A percentile compares a stretch with the other conserved stretches of the same genome.
Evolutionary conservation across 2,329 filamentous ascomycete genomes (phyloP).

Genomic region (Coniochaeta pulveracea): DNA sequence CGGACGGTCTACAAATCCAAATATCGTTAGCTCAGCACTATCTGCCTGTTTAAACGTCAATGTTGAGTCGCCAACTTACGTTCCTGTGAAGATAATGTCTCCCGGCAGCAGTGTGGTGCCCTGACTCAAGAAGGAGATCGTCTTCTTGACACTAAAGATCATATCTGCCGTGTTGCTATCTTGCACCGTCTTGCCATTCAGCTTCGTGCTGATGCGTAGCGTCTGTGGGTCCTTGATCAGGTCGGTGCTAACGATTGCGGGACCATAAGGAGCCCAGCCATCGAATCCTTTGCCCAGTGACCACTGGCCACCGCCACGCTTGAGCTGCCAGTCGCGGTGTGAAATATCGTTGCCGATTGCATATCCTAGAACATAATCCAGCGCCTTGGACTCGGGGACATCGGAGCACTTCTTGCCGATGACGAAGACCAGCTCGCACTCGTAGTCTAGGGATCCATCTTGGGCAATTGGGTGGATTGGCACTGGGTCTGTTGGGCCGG

Average conservation of each 20-base stretch:
- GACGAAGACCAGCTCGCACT: conserved; percentile 66
- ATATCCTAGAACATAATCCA: conserved; percentile 67
- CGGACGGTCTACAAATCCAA: background rate
- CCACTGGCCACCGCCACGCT: conserved; percentile 59
- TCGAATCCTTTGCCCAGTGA: conserved; percentile 64
- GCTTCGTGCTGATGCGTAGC: conserved; percentile 42
- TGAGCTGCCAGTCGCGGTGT: conserved; percentile 65
- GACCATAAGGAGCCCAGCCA: conserved; percentile 64
- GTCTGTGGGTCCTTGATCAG: conserved; percentile 46
- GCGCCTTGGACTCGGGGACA: conserved; percentile 51
- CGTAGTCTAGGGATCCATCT: conserved; percentile 59
- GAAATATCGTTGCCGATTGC: conserved; percentile 70
- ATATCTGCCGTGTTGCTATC: conserved; percentile 46
- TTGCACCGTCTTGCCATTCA: conserved; percentile 49
- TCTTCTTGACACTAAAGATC: conserved; percentile 51
- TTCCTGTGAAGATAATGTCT: conserved; percentile 57
- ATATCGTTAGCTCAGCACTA: background rate
- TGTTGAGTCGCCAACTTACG: conserved; percentile 24
- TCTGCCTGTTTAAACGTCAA: background rate
- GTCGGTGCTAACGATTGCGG: conserved; percentile 51
- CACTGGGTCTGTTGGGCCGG: conserved; percentile 54
- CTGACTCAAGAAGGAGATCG: conserved; percentile 46
- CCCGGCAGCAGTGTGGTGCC: conserved; percentile 53
- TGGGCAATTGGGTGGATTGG: conserved; percentile 57
- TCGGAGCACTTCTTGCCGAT: conserved; percentile 58